Evolutionary conservation across 257 asterid species (phyloP), one percentile per base, ranked within the genome.

Genomic region (Gentiana macrophylla): DNA sequence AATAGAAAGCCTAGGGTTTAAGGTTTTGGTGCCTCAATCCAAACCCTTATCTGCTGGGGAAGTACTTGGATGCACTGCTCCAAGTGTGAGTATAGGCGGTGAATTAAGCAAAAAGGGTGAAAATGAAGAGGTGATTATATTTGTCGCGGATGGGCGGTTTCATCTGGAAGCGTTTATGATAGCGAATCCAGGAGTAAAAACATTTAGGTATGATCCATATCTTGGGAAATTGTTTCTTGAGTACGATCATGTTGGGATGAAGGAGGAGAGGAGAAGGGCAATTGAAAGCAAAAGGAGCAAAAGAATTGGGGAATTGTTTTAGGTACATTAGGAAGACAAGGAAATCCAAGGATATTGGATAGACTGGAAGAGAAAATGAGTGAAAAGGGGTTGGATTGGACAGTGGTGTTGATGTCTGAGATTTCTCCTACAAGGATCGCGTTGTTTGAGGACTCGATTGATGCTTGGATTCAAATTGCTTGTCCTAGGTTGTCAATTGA

Each of bases 91-190:
- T 51, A 62, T 68, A 3, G 34, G 36, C 12, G 36, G 52, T 35
- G 51, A 52, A 7, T 15, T 1, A 52, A 37, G 32, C 12, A 32
- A 34, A 13, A 35, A 56, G 33, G 59, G 4, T 2, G 52, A 49
- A 2, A 45, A 38, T 0, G 70, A 63, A 59, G 70, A 76, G 53
- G 82, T 82, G 48, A 78, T 90, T 46, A 78, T 91, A 52, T 91
- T 91, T 58, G 95, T 85, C 49, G 94, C 93, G 8, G 98, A 91
- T 69, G 97, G 98, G 52, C 84, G 97, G 69, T 91, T 91, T 67
- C 98, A 91, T 83, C 67, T 85, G 63, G 95, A 92, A 72, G 98
- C 98, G 3, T 85, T 92, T 57, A 92, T 92, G 98, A 92, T 92
- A 54, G 98, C 98, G 0, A 92, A 92, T 72, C 97, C 98, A 0